Base-by-base conservation (phyloP, 2,329 filamentous ascomycete genomes). In the Colletotrichum orbiculare region DNA sequence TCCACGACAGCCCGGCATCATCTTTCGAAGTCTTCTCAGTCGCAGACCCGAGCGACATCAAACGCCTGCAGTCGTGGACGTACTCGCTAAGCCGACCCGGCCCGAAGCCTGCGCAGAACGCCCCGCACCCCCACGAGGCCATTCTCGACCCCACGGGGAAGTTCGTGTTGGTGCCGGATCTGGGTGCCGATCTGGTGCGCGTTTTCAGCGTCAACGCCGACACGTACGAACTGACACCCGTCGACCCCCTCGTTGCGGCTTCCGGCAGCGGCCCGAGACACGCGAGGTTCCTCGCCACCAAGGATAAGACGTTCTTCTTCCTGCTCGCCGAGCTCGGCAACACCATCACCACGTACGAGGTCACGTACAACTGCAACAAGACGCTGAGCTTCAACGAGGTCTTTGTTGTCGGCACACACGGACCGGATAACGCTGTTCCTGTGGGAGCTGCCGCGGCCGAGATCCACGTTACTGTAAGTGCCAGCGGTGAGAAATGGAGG, bases 301-400 rank as follows among this genome's bases (percentile, higher is more conserved):
- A 71, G 52, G 68, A 74, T 53, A 81, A 78, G 69, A 85, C 81
- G 0, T 87, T 81, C 73, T 82, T 89, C 72, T 90, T 88, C 72
- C 73, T 91, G 2, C 79, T 86, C 12, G 83, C 82, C 50, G 90
- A 92, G 76, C 77, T 91, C 54, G 74, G 76, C 48, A 89, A 87
- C 73, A 81, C 77, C 6, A 80, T 91, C 60, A 77, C 82, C 6
- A 83, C 82, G 12, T 91, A 87, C 71, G 74, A 81, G 48, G 85
- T 90, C 39, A 73, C 71, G 0, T 91, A 91, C 71, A 74, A 73
- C 34, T 39, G 43, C 35, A 70, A 69, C 9, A 71, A 76, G 49
- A 76, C 75, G 6, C 74, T 87, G n/a, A 62, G 69, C n/a, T 83
- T 89, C 60, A 70, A 70, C 11, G 77, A 82, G 69, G 66, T 85